A percentile compares a stretch with the other conserved stretches of the same genome.
These are phyloP conservation scores for Paraconiothyrium sp. DNA, from an alignment of 2,329 filamentous ascomycete genomes.

Conservation along the genomic window DNA sequence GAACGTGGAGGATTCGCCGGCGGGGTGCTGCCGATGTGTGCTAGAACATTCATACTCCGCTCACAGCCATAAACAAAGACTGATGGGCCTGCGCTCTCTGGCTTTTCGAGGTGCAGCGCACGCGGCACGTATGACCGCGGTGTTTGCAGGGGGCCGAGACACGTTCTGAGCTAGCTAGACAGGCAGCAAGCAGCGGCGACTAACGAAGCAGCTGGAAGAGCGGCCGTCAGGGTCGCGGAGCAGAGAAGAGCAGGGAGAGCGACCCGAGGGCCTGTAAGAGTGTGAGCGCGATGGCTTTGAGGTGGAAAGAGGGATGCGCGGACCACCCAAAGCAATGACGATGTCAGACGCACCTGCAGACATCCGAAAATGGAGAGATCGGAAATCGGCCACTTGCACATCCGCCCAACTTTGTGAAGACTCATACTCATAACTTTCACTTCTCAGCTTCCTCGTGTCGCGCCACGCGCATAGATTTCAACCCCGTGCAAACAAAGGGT, in stretches of 20 bases:
- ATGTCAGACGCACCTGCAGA: conserved; percentile 11
- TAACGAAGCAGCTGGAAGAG: conserved; percentile 9
- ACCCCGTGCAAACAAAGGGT: background rate
- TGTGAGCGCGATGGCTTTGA: conserved; percentile 21
- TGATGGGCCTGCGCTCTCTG: background rate
- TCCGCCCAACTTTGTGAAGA: conserved; percentile 12
- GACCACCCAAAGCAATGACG: conserved; percentile 15
- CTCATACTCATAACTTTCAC: conserved; percentile 3
- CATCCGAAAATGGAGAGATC: conserved; percentile 10
- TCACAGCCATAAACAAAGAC: conserved; percentile 54
- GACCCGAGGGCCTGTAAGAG: conserved; percentile 24
- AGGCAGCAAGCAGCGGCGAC: conserved; percentile 14
- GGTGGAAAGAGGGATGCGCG: conserved; percentile 20
- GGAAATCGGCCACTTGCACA: conserved; percentile 18
- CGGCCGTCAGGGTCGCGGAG: conserved; percentile 12
- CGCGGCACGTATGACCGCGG: conserved; percentile 16
- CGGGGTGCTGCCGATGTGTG: conserved; percentile 71
- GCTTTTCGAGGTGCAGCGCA: background rate
- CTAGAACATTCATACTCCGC: conserved; percentile 92
- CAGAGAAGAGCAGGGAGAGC: conserved; percentile 9
- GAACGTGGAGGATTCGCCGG: conserved; percentile 60
- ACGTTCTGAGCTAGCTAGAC: conserved; percentile 13
- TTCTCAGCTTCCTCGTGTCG: background rate
- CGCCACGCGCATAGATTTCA: background rate
- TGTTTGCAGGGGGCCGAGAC: conserved; percentile 21